These are phyloP conservation scores for Leishmania braziliensis DNA, from an alignment of 208 protist genomes.

Conservation along the genomic window DNA sequence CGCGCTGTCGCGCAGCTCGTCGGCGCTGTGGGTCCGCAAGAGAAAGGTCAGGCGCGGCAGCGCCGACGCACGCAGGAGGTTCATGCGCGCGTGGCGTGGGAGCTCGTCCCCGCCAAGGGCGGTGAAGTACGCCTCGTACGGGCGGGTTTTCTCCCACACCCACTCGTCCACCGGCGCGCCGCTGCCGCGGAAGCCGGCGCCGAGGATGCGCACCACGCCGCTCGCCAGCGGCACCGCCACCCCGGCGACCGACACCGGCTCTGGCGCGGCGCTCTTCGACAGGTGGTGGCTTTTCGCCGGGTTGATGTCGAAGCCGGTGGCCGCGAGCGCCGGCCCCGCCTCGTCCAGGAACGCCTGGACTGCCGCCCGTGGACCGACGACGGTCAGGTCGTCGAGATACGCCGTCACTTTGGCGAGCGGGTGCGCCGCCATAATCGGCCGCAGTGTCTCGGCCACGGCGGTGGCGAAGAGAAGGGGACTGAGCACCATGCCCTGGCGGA, in stretches of 20 bases:
- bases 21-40: conserved; percentile 27
- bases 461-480: conserved; percentile 38
- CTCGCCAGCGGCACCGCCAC: neutral
- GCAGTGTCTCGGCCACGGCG: conserved; percentile 13
- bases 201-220: conserved; percentile 23
- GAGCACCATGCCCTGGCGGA: conserved; percentile 44
- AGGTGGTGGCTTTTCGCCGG: conserved; percentile 26
- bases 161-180: conserved; percentile 5
- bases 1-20: conserved; percentile 13
- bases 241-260: neutral
- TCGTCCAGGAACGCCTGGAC: conserved; percentile 16
- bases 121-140: conserved; percentile 22
- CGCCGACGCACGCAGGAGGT: conserved; percentile 19
- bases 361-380: conserved; percentile 12
- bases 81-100: conserved; percentile 14
- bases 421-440: conserved; percentile 6
- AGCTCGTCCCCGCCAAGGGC: conserved; percentile 5
- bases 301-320: conserved; percentile 34
- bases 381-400: conserved; percentile 40
- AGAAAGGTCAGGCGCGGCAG: conserved; percentile 32
- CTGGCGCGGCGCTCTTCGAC: neutral
- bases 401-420: conserved; percentile 19
- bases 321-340: conserved; percentile 12
- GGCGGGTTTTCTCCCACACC: conserved; percentile 4
- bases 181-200: conserved; percentile 19